These are phyloP conservation scores for Trichomonas gallinae DNA, from an alignment of 208 protist species.

Conservation along the genomic window DNA sequence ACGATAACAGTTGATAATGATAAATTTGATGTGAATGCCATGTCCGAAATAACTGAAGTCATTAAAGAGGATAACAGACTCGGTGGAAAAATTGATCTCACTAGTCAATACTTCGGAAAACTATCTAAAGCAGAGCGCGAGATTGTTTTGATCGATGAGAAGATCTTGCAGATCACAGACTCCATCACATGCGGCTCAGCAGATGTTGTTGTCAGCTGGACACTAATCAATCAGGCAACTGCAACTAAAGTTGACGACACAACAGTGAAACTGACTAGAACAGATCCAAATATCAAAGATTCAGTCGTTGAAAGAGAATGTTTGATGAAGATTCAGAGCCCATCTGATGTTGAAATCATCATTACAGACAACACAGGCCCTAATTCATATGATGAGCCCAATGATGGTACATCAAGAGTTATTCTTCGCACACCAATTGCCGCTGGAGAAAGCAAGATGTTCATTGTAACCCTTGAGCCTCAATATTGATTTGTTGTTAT, in stretches of 20 bases:
- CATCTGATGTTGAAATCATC: not conserved
- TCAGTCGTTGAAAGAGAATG: no score
- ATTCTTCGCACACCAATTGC: not conserved
- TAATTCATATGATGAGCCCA: not conserved
- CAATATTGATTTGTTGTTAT: no score
- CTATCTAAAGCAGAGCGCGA: not conserved
- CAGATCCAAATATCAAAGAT: no score
- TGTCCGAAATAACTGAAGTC: not conserved
- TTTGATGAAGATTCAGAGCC: not conserved
- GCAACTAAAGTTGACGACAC: not conserved
- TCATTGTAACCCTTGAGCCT: not conserved
- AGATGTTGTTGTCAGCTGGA: not conserved
- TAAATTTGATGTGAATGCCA: not conserved
- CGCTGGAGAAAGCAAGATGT: not conserved
- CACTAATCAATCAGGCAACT: not conserved
- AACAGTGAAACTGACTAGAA: not conserved
- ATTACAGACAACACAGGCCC: not conserved
- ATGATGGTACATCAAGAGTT: not conserved
- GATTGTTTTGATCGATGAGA: not conserved
- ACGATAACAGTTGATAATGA: not conserved
- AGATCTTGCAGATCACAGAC: not conserved
- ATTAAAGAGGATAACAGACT: not conserved
- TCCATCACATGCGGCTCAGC: not conserved
- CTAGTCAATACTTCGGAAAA: not conserved
- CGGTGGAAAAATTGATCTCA: not conserved